Base-by-base conservation (phyloP, 2,329 filamentous ascomycete species). In the Pseudomassariella vexata region DNA sequence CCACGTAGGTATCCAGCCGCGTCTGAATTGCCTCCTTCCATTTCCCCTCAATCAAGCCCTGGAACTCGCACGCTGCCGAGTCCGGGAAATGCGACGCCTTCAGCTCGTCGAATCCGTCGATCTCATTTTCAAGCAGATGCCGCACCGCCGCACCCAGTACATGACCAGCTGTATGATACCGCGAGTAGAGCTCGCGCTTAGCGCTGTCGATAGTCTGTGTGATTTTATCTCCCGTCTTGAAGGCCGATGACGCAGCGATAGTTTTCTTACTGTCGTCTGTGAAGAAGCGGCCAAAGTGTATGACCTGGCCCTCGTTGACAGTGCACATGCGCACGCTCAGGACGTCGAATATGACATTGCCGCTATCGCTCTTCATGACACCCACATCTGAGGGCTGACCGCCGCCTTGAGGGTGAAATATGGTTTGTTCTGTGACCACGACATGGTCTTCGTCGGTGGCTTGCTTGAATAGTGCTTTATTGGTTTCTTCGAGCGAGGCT, bases 401-500 rank as follows among this genome's bases (percentile, higher is more conserved):
- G 38, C 82, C 82, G 14, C 82, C 82, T 53, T 87, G 82, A 0
- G 79, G 76, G 40, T 87, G 79, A 56, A 87, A 87, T 39, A 86
- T 79, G n/a, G 82, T 86, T 28, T 71, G 57, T 2, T 72, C 62
- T 0, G 77, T 82, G 5, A 76, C 65, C 14, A 85, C 53, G n/a
- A 77, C 68, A 46, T 69, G 66, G 42, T 75, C 66, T 2, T 66
- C 52, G 5, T 70, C 63, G 7, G 50, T 50, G 5, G 60, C 66
- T 9, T 70, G 57, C 49, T 82, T 83, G 62, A 79, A 79, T 8
- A 84, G 67, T 6, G 57, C 49, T 31, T 60, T 66, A 35, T 75
- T 72, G 19, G 60, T 54, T 20, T 69, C 59, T 3, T 73, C 63
- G 1, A 82, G 63, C 2, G 57, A 50, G 1, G 60, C 46, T 38